Conservation (phyloP, 2,329 filamentous ascomycete genomes). For the Aspergillus sergii region DNA sequence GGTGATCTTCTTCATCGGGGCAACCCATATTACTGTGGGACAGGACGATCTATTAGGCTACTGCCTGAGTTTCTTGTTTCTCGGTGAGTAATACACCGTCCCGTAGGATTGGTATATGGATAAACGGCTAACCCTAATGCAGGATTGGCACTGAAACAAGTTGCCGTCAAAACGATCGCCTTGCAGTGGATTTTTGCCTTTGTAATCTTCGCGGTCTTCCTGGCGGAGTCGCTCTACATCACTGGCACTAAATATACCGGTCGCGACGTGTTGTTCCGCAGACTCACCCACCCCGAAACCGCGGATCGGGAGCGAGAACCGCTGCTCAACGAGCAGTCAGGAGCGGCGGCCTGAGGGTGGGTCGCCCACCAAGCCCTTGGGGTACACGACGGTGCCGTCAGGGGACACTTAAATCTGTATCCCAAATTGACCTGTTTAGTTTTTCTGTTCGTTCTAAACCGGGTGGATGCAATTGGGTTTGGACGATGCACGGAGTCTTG, state of each 20-base stretch:
- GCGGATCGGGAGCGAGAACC: slow-evolving; percentile 58
- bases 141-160: slow-evolving; percentile 75
- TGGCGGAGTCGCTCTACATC: slow-evolving; percentile 63
- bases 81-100: slow-evolving; percentile 56
- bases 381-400: neutral
- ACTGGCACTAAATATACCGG: slow-evolving; percentile 37
- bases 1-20: slow-evolving; percentile 75
- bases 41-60: slow-evolving; percentile 81
- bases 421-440: neutral
- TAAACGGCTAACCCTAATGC: neutral
- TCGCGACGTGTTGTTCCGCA: slow-evolving; percentile 40
- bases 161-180: slow-evolving; percentile 71
- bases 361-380: neutral
- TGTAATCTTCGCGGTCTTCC: slow-evolving; percentile 74
- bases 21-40: slow-evolving; percentile 73
- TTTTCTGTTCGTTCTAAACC: neutral
- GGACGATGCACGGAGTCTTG: neutral
- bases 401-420: neutral
- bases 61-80: slow-evolving; percentile 70
- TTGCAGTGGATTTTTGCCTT: slow-evolving; percentile 95
- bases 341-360: slow-evolving; percentile 2
- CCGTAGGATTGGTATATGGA: neutral
- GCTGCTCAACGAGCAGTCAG: slow-evolving; percentile 47
- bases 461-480: neutral
- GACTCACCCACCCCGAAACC: slow-evolving; percentile 38